Conservation (phyloP, 768 basidiomycete species). For the Pleurotus djamor region DNA sequence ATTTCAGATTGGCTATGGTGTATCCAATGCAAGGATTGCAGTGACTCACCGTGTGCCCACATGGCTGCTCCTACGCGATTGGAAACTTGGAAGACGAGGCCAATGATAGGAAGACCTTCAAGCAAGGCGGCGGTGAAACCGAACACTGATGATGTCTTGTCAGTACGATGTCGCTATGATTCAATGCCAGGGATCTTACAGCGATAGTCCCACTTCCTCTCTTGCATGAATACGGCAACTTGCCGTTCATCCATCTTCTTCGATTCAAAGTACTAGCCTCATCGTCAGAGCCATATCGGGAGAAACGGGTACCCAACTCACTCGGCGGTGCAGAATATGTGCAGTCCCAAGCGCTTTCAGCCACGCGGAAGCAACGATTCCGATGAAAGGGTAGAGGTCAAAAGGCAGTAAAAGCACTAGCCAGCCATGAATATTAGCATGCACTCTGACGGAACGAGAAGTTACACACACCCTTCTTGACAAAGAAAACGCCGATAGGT, state of each 20-base stretch:
- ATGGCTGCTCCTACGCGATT: slow-evolving; percentile 92
- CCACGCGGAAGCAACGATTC: slow-evolving; percentile 57
- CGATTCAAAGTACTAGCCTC: slow-evolving; percentile 69
- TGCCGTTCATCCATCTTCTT: slow-evolving; percentile 81
- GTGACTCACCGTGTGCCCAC: slow-evolving; percentile 79
- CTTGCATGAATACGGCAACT: slow-evolving; percentile 77
- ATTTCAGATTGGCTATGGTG: neutral
- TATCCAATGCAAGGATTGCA: slow-evolving; percentile 1
- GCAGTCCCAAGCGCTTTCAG: slow-evolving; percentile 70
- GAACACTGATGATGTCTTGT: slow-evolving; percentile 53
- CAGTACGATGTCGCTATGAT: neutral
- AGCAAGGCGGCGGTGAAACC: slow-evolving; percentile 83
- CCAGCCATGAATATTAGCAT: neutral
- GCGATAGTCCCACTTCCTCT: slow-evolving; percentile 88
- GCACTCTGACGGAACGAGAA: neutral
- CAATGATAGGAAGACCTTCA: slow-evolving; percentile 80
- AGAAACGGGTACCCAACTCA: slow-evolving; percentile 24
- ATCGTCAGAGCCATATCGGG: neutral
- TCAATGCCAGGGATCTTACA: slow-evolving; percentile 33
- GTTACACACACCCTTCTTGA: slow-evolving; percentile 39
- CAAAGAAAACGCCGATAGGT: slow-evolving; percentile 35
- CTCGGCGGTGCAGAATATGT: slow-evolving; percentile 65
- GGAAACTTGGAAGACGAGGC: slow-evolving; percentile 79
- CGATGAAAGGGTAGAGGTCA: slow-evolving; percentile 68
- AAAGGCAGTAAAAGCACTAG: slow-evolving; percentile 61